Percentiles rank a stretch among this genome's conserved stretches.
Evolutionary conservation across 495 filamentous ascomycete species (phyloP).

Genomic region (Penicillium lividum): DNA sequence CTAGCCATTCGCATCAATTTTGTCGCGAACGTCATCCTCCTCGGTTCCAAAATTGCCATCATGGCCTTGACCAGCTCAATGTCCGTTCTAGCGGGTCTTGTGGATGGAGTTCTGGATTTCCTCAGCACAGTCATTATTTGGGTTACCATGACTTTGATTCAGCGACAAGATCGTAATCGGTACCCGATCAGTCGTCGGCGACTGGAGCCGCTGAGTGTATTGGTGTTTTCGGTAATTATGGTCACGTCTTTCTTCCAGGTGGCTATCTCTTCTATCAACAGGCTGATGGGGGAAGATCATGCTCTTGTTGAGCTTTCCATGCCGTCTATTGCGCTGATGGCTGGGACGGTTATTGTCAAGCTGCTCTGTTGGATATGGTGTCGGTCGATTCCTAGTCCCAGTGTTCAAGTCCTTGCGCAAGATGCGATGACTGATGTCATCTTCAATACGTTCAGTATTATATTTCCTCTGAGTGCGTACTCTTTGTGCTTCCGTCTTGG

Average conservation of each 20-base stretch:
- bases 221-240: conserved; percentile 83
- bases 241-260: conserved; percentile 89
- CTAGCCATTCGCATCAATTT: conserved; percentile 86
- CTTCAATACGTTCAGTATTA: conserved; percentile 90
- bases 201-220: conserved; percentile 76
- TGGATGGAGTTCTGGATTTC: conserved; percentile 87
- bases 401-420: conserved; percentile 79
- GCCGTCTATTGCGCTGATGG: conserved; percentile 81
- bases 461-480: conserved; percentile 42
- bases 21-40: conserved; percentile 74
- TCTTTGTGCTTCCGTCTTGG: background rate
- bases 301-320: conserved; percentile 68
- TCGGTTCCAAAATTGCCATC: conserved; percentile 78
- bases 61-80: conserved; percentile 78
- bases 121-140: conserved; percentile 84
- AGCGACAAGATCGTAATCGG: conserved; percentile 71
- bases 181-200: conserved; percentile 80
- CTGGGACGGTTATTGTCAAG: conserved; percentile 79
- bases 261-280: conserved; percentile 66
- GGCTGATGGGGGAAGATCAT: conserved; percentile 64
- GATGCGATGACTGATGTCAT: conserved; percentile 73
- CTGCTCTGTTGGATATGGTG: conserved; percentile 88
- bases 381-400: conserved; percentile 82
- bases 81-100: conserved; percentile 84
- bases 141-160: conserved; percentile 75